A percentile compares a stretch with the other conserved stretches of the same genome.
These are phyloP conservation scores for Hyphopichia khmerensis DNA, from an alignment of 1,139 yeast genomes.

Conservation along the genomic window DNA sequence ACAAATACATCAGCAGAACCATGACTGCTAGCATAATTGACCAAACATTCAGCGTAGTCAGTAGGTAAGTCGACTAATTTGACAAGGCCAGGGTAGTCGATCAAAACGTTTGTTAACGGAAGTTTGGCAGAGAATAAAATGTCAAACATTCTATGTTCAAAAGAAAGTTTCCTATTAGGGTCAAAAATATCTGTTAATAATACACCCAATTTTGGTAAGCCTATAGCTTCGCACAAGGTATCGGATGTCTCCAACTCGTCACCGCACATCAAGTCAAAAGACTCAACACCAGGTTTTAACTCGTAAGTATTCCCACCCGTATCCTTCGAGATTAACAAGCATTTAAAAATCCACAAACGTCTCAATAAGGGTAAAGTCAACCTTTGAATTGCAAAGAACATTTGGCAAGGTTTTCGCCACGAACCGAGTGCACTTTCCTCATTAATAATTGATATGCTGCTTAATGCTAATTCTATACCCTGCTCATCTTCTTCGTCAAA, in stretches of 20 bases:
- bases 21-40: conserved; percentile 18
- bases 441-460: background rate
- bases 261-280: background rate
- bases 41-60: conserved; percentile 30
- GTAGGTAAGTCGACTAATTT: conserved; percentile 40
- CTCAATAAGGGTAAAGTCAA: conserved; percentile 35
- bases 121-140: conserved; percentile 26
- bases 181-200: background rate
- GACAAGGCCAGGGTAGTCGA: conserved; percentile 40
- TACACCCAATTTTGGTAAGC: background rate
- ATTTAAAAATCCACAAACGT: conserved; percentile 34
- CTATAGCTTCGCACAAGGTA: conserved; percentile 1
- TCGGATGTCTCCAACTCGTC: background rate
- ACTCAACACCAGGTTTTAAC: background rate
- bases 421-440: too few species aligned
- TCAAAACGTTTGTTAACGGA: conserved; percentile 10
- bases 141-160: conserved; percentile 26
- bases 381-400: conserved; percentile 29
- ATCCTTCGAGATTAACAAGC: conserved; percentile 27
- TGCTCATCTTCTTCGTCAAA: background rate
- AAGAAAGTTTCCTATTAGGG: conserved; percentile 9
- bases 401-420: too few species aligned
- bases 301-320: conserved; percentile 24
- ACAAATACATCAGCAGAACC: conserved; percentile 23
- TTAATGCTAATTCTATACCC: background rate